These are phyloP conservation scores for Drechslera avenae DNA, from an alignment of 2,329 filamentous ascomycete genomes.

Conservation along the genomic window DNA sequence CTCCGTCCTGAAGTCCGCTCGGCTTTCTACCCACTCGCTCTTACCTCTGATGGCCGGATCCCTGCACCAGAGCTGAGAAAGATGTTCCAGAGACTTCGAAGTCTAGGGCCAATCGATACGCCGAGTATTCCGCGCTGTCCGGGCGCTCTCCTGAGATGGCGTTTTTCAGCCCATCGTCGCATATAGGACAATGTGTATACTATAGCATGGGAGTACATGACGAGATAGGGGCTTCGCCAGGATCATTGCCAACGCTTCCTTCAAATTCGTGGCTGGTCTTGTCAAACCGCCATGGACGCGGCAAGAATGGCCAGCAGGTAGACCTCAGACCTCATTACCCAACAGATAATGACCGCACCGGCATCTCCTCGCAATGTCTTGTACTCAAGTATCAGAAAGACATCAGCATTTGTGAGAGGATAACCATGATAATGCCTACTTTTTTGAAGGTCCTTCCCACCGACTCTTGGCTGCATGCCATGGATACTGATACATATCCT, in stretches of 20 bases:
- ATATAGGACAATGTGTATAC: background rate
- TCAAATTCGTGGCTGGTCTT: too few relatives aligned
- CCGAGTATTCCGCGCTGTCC: background rate
- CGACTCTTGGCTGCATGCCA: constrained; percentile 26
- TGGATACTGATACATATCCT: constrained; percentile 24
- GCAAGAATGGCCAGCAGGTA: too few relatives aligned
- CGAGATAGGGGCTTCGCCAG: too few relatives aligned
- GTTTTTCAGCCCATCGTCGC: background rate
- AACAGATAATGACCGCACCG: too few relatives aligned
- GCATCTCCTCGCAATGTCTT: background rate
- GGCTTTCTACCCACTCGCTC: constrained; percentile 13
- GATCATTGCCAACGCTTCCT: background rate
- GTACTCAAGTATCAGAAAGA: background rate
- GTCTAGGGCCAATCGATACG: background rate
- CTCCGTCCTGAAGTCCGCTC: too few relatives aligned
- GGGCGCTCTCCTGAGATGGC: background rate
- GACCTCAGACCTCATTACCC: too few relatives aligned
- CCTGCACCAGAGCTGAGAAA: constrained; percentile 23
- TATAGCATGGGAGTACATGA: too few relatives aligned
- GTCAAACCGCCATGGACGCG: too few relatives aligned
- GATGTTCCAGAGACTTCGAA: constrained; percentile 14
- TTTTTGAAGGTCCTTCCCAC: constrained; percentile 16
- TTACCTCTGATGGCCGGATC: constrained; percentile 24
- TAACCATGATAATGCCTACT: background rate
- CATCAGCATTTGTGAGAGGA: background rate